These are phyloP conservation scores for Grosmannia huntii DNA, from an alignment of 2,329 filamentous ascomycete species.

Conservation along the genomic window DNA sequence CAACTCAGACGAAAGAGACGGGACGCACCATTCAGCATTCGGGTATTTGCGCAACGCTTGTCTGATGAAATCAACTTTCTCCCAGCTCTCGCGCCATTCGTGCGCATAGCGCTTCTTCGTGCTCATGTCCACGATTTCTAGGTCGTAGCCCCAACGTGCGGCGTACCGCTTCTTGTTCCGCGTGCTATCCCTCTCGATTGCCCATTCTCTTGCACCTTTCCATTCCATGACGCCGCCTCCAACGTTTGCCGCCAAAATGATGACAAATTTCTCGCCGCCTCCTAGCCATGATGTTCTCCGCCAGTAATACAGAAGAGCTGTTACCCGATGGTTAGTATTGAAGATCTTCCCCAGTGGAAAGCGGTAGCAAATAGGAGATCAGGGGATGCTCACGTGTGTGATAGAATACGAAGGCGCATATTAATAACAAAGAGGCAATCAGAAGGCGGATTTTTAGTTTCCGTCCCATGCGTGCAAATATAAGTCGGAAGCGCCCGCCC, in stretches of 20 bases:
- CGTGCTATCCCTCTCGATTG: slow-evolving; percentile 90
- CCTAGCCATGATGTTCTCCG: slow-evolving; percentile 62
- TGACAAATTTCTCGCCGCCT: slow-evolving; percentile 80
- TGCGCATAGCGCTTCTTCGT: slow-evolving; percentile 98
- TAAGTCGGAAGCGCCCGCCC: slow-evolving; percentile 31
- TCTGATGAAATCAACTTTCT: slow-evolving; percentile 91
- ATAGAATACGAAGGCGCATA: slow-evolving; percentile 54
- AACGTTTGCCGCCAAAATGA: slow-evolving; percentile 85
- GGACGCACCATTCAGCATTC: slow-evolving; percentile 73
- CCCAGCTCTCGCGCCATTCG: slow-evolving; percentile 98
- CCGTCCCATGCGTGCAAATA: slow-evolving; percentile 42
- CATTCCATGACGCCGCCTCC: slow-evolving; percentile 98
- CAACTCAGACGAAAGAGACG: background rate
- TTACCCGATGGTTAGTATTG: background rate
- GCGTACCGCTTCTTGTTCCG: slow-evolving; percentile 90
- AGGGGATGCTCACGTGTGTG: slow-evolving; percentile 51
- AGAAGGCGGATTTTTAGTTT: slow-evolving; percentile 53
- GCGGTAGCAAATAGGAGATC: background rate
- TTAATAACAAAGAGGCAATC: slow-evolving; percentile 44
- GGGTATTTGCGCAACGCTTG: slow-evolving; percentile 87
- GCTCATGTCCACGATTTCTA: slow-evolving; percentile 97
- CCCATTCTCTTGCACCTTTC: slow-evolving; percentile 97
- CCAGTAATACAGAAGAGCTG: slow-evolving; percentile 48
- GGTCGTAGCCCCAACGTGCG: slow-evolving; percentile 78
- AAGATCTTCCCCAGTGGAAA: background rate